phyloP scores from a whole-genome alignment of 2,329 filamentous ascomycete species.

The Colletotrichum orchidophilum region DNA sequence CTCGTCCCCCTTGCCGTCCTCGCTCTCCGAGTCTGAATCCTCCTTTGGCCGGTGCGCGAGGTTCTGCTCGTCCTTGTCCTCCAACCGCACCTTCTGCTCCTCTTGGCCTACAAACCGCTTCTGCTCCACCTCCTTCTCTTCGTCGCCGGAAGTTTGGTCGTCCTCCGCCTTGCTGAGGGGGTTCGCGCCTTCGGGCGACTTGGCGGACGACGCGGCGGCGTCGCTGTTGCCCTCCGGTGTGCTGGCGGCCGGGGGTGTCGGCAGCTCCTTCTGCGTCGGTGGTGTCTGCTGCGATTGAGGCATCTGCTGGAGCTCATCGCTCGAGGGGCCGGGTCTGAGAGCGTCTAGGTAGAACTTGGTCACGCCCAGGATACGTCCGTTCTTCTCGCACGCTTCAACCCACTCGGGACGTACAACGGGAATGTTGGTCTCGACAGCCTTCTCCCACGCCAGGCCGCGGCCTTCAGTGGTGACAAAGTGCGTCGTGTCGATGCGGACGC shows the following conservation, averaged over 20 bases:
- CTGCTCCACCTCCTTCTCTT: constrained; percentile 46
- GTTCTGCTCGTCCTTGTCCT: constrained; percentile 65
- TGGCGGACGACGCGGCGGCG: constrained; percentile 29
- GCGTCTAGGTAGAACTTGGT: constrained; percentile 97
- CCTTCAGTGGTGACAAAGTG: constrained; percentile 98
- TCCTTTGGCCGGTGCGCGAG: constrained; percentile 57
- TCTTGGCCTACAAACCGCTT: constrained; percentile 49
- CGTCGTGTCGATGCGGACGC: constrained; percentile 94
- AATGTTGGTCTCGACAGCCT: constrained; percentile 97
- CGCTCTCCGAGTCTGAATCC: constrained; percentile 35
- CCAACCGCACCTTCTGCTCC: constrained; percentile 66
- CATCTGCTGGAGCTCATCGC: constrained; percentile 42
- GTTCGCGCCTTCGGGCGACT: constrained; percentile 35
- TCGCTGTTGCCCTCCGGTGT: constrained; percentile 40
- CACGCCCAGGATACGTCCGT: constrained; percentile 91
- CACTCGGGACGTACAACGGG: constrained; percentile 96
- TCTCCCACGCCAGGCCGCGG: constrained; percentile 90
- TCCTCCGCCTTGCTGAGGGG: constrained; percentile 34
- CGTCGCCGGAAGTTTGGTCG: constrained; percentile 42
- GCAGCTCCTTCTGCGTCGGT: constrained; percentile 46
- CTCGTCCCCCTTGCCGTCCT: constrained; percentile 44
- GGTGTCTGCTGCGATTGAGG: constrained; percentile 35
- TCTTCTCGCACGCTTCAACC: constrained; percentile 95
- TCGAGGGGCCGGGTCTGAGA: constrained; percentile 55
- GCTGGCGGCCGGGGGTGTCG: constrained; percentile 37